Percentiles rank a stretch among this genome's conserved stretches.
Conservation (phyloP, 2,329 filamentous ascomycete genomes). For the Pezicula radicicola region DNA sequence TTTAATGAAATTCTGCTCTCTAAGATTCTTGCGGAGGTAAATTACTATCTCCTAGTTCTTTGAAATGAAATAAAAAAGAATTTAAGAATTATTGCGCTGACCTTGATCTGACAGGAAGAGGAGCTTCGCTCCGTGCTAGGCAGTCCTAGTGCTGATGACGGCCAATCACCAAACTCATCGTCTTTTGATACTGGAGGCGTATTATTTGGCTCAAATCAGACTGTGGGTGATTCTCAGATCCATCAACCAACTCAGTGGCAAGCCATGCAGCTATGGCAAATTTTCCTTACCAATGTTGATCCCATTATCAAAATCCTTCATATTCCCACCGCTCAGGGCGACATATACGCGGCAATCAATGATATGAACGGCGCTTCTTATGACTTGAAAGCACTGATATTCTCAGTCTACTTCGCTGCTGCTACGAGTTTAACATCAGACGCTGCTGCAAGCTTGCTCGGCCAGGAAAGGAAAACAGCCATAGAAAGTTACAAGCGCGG, state of each 20-base stretch:
- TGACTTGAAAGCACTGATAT: conserved; percentile 40
- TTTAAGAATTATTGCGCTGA: no score
- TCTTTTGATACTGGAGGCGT: no score
- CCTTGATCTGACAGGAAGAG: neutral
- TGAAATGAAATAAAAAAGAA: no score
- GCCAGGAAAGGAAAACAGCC: conserved; percentile 37
- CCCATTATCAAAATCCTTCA: conserved; percentile 69
- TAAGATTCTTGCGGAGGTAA: conserved; percentile 1
- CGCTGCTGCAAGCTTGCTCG: conserved; percentile 14
- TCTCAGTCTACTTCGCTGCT: conserved; percentile 49
- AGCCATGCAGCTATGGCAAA: conserved; percentile 51
- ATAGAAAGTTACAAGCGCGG: conserved; percentile 43
- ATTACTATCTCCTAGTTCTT: no score
- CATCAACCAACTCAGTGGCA: conserved; percentile 1
- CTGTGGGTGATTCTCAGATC: neutral
- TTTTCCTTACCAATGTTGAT: conserved; percentile 69
- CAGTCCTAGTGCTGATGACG: neutral
- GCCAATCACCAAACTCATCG: neutral
- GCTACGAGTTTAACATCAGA: conserved; percentile 31
- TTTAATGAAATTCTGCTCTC: conserved; percentile 1
- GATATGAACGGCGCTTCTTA: conserved; percentile 51
- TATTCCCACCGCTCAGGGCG: conserved; percentile 58
- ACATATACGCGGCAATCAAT: conserved; percentile 53
- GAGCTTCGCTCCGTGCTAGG: conserved; percentile 1
- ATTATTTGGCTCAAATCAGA: no score